phyloP scores from a whole-genome alignment of 2,329 filamentous ascomycete genomes.

The Cladosporium velox region DNA sequence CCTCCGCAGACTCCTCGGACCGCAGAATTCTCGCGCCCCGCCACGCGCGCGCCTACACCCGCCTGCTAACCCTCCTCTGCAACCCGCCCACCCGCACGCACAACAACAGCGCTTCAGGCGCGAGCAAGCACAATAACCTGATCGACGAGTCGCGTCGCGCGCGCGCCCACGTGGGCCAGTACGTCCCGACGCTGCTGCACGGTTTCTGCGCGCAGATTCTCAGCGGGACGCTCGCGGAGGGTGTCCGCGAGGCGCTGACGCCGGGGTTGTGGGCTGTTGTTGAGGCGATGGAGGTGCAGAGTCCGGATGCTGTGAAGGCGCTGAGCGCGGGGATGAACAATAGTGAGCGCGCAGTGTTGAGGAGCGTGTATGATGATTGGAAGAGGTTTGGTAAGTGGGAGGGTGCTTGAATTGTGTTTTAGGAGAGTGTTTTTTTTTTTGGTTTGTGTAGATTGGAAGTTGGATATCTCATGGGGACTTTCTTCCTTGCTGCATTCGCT shows the following conservation, averaged over 20 bases:
- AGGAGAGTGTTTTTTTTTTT: neutral
- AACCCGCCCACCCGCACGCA: slow-evolving; percentile 52
- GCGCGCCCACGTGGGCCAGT: slow-evolving; percentile 58
- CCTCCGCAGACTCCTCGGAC: slow-evolving; percentile 27
- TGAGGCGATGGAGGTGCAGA: slow-evolving; percentile 50
- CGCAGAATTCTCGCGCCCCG: slow-evolving; percentile 40
- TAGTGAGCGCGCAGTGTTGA: slow-evolving; percentile 55
- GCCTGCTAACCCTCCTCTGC: slow-evolving; percentile 61
- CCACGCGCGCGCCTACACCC: slow-evolving; percentile 54
- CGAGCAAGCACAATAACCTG: slow-evolving; percentile 41
- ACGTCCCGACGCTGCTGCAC: slow-evolving; percentile 59
- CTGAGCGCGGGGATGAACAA: slow-evolving; percentile 56
- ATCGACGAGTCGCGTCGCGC: slow-evolving; percentile 62
- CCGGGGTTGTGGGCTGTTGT: slow-evolving; percentile 56
- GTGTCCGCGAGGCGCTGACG: slow-evolving; percentile 54
- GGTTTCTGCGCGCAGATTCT: slow-evolving; percentile 59
- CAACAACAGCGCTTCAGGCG: slow-evolving; percentile 47
- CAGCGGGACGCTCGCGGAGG: slow-evolving; percentile 49
- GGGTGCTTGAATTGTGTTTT: slow-evolving; percentile 21
- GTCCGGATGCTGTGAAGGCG: slow-evolving; percentile 51
- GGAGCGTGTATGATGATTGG: slow-evolving; percentile 56
- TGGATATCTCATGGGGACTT: neutral
- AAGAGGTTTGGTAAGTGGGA: slow-evolving; percentile 39
- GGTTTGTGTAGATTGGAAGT: neutral
- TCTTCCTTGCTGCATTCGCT: neutral